Conservation (phyloP, 1,139 yeast species). For the Taphrina sp. region DNA sequence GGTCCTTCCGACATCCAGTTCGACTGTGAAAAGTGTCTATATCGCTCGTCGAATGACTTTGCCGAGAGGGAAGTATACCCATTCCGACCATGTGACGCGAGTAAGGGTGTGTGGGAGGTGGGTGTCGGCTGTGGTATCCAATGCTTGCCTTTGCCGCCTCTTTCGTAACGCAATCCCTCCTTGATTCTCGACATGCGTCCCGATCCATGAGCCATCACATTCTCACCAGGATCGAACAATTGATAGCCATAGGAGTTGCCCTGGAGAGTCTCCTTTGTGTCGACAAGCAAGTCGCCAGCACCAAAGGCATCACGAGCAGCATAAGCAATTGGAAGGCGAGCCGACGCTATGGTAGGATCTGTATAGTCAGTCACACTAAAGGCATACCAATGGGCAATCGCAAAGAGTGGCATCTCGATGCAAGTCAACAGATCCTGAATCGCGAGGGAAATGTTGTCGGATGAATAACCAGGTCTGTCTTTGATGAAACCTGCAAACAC, state of each 20-base stretch:
- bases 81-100: slow-evolving; percentile 1
- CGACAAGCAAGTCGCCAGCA: slow-evolving; percentile 68
- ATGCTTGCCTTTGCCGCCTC: slow-evolving; percentile 75
- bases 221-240: slow-evolving; percentile 61
- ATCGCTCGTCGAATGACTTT: slow-evolving; percentile 16
- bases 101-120: slow-evolving; percentile 14
- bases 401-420: slow-evolving; percentile 79
- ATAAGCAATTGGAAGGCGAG: slow-evolving; percentile 60
- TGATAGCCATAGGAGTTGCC: slow-evolving; percentile 80
- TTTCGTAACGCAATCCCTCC: slow-evolving; percentile 78
- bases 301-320: slow-evolving; percentile 68
- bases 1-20: slow-evolving; percentile 14
- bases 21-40: slow-evolving; percentile 16
- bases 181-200: slow-evolving; percentile 71
- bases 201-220: slow-evolving; percentile 47
- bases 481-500: slow-evolving; percentile 56
- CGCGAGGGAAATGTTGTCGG: slow-evolving; percentile 49
- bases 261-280: slow-evolving; percentile 68
- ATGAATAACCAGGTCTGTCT: slow-evolving; percentile 43
- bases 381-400: slow-evolving; percentile 82
- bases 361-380: slow-evolving; percentile 83
- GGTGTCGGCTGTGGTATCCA: slow-evolving; percentile 60
- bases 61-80: neutral
- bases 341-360: slow-evolving; percentile 98
- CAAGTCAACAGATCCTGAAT: slow-evolving; percentile 81